Percentiles rank a stretch among this genome's conserved stretches.
Conservation (phyloP, 2,329 filamentous ascomycete genomes). For the Fusarium sp. region DNA sequence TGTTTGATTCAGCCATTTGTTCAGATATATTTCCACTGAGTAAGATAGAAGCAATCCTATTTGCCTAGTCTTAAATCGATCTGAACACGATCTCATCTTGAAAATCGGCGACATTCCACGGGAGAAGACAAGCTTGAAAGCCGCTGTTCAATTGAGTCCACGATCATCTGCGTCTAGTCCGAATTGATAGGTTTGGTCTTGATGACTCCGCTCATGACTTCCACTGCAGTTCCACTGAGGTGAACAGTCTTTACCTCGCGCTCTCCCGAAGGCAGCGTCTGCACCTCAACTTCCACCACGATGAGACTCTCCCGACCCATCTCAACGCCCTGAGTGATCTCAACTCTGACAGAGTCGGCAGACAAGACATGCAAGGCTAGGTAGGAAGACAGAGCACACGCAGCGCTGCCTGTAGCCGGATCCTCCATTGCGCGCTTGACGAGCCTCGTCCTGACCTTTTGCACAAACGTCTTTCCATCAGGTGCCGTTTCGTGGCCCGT, state of each 20-base stretch:
- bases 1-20: not conserved
- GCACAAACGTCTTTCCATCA: conserved; percentile 34
- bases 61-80: not conserved
- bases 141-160: not conserved
- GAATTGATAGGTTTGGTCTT: not conserved
- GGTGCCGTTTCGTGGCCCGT: conserved; percentile 39
- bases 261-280: conserved; percentile 1
- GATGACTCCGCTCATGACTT: conserved; percentile 4
- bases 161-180: not conserved
- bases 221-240: conserved; percentile 18
- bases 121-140: not conserved
- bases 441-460: conserved; percentile 69
- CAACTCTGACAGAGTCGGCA: conserved; percentile 52
- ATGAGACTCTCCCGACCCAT: conserved; percentile 70
- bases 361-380: conserved; percentile 55
- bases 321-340: conserved; percentile 73
- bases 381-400: conserved; percentile 67
- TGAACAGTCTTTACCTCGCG: conserved; percentile 12
- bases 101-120: not conserved
- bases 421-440: conserved; percentile 65
- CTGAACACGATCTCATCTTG: not conserved
- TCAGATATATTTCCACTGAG: not conserved
- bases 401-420: conserved; percentile 72
- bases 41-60: not conserved
- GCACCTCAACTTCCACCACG: conserved; percentile 54